Evolutionary conservation across 2,329 filamentous ascomycete species (phyloP).

Genomic region (Aspergillus oerlinghausenensis): DNA sequence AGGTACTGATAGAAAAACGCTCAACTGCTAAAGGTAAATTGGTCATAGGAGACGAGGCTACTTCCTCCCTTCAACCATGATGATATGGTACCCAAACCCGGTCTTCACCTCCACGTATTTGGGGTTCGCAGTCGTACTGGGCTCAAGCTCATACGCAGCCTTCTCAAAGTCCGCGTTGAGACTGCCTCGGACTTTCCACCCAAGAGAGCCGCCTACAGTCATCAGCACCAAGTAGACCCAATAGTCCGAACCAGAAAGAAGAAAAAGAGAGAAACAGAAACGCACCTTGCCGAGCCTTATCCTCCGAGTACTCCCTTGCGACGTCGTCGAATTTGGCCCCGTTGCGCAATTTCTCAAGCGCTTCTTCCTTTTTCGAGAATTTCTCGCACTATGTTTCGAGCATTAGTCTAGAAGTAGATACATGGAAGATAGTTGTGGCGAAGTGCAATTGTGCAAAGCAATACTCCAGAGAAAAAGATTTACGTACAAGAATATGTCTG

Average conservation of each 20-base stretch:
- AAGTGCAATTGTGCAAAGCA: not conserved
- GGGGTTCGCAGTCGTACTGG: slow-evolving; percentile 57
- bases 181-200: slow-evolving; percentile 58
- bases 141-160: slow-evolving; percentile 58
- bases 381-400: slow-evolving; percentile 50
- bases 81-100: slow-evolving; percentile 62
- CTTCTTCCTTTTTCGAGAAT: slow-evolving; percentile 62
- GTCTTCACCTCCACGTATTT: slow-evolving; percentile 61
- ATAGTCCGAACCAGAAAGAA: not conserved
- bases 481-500: slow-evolving; percentile 56
- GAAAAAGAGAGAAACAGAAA: slow-evolving; percentile 7
- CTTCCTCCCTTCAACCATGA: slow-evolving; percentile 64
- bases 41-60: slow-evolving; percentile 20
- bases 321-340: slow-evolving; percentile 63
- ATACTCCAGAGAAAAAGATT: not conserved
- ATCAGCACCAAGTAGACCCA: not conserved
- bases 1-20: not conserved
- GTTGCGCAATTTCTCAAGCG: slow-evolving; percentile 54
- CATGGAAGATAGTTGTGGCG: not conserved
- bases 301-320: slow-evolving; percentile 60
- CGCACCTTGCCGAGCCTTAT: slow-evolving; percentile 57
- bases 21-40: not conserved
- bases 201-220: slow-evolving; percentile 53
- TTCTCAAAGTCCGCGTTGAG: slow-evolving; percentile 58
- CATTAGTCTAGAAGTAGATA: not conserved